phyloP scores from a whole-genome alignment of 345 rosid species.

The Conringia planisiliqua region DNA sequence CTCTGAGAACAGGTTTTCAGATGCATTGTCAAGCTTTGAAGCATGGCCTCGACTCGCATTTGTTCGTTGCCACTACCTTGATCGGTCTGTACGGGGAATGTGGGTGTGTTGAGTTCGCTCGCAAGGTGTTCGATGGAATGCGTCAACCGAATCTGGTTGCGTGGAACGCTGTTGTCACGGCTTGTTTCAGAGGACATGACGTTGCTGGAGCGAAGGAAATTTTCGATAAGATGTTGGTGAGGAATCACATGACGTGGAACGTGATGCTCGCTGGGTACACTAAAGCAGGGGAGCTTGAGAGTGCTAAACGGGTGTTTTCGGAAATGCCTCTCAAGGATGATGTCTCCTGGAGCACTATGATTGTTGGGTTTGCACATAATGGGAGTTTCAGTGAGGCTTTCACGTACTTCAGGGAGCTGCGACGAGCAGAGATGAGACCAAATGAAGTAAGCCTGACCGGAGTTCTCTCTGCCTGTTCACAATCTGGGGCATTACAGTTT shows the following conservation, averaged over 20 bases:
- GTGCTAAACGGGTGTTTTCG: conserved; percentile 37
- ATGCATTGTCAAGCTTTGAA: conserved; percentile 50
- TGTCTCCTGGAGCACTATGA: conserved; percentile 66
- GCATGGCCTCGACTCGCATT: conserved; percentile 45
- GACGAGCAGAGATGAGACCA: conserved; percentile 36
- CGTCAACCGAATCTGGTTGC: conserved; percentile 46
- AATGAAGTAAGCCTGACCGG: conserved; percentile 55
- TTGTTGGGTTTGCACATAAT: conserved; percentile 49
- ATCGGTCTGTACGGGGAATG: conserved; percentile 62
- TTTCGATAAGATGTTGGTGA: conserved; percentile 40
- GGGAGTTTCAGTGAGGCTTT: conserved; percentile 46
- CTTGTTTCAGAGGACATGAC: conserved; percentile 40
- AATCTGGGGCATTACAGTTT: conserved; percentile 40
- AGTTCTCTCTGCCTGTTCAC: conserved; percentile 52
- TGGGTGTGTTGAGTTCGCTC: conserved; percentile 37
- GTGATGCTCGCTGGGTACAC: conserved; percentile 54
- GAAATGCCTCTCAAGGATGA: conserved; percentile 50
- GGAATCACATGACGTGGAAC: conserved; percentile 64
- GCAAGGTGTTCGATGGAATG: conserved; percentile 57
- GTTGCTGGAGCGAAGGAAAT: conserved; percentile 31
- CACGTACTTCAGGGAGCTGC: conserved; percentile 46
- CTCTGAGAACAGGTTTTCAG: conserved; percentile 47
- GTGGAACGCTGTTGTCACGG: conserved; percentile 53
- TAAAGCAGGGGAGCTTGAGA: conserved; percentile 48
- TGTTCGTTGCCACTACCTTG: conserved; percentile 58